These are phyloP conservation scores for Russula compacta DNA, from an alignment of 768 basidiomycete species.

Conservation along the genomic window DNA sequence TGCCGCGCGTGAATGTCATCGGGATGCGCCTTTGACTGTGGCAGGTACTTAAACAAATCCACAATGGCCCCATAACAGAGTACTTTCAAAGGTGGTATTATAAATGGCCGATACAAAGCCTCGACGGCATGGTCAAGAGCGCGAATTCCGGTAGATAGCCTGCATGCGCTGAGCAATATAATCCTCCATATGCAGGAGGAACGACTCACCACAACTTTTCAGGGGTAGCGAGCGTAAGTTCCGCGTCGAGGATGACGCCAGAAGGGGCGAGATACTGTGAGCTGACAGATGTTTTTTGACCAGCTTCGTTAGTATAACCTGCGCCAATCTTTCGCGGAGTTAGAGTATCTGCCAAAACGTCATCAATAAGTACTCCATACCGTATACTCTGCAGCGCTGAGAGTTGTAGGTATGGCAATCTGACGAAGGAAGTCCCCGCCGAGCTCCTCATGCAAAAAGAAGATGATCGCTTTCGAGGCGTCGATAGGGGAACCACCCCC, in stretches of 20 bases:
- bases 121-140: conserved; percentile 76
- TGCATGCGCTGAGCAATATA: conserved; percentile 21
- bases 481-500: conserved; percentile 80
- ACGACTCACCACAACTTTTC: conserved; percentile 56
- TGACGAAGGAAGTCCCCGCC: conserved; percentile 48
- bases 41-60: conserved; percentile 69
- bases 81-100: conserved; percentile 50
- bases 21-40: conserved; percentile 51
- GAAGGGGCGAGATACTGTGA: conserved; percentile 54
- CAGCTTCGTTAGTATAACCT: conserved; percentile 63
- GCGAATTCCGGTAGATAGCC: conserved; percentile 73
- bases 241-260: conserved; percentile 70
- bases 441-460: conserved; percentile 47
- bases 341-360: neutral
- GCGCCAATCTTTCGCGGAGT: conserved; percentile 41
- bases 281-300: conserved; percentile 51
- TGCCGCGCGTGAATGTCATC: conserved; percentile 50
- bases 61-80: conserved; percentile 58
- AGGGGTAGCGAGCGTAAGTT: conserved; percentile 64
- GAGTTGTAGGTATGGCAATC: conserved; percentile 75
- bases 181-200: conserved; percentile 7
- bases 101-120: conserved; percentile 47
- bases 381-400: conserved; percentile 71
- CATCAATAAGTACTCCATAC: conserved; percentile 29
- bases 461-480: conserved; percentile 64